Percentiles rank a stretch among this genome's conserved stretches.
These are phyloP conservation scores for Plectranthus barbatus DNA, from an alignment of 257 asterid species.

Conservation along the genomic window DNA sequence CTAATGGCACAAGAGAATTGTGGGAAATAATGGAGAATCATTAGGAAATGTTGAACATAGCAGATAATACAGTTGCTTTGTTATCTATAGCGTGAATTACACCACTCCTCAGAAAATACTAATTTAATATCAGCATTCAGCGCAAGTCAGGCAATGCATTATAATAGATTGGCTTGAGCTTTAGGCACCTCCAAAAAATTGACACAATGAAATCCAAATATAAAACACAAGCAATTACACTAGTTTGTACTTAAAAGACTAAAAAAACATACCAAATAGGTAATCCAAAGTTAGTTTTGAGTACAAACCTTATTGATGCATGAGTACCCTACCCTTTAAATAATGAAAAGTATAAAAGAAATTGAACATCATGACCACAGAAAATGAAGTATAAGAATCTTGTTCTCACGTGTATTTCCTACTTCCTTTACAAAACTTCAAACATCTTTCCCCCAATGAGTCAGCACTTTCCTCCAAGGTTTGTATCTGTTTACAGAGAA, in stretches of 20 bases:
- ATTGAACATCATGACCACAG: background rate
- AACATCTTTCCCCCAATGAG: slow-evolving; percentile 81
- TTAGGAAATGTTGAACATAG: background rate
- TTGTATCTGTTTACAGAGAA: slow-evolving; percentile 59
- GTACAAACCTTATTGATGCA: background rate
- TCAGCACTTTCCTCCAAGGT: slow-evolving; percentile 92
- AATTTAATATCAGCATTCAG: background rate
- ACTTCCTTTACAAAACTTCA: slow-evolving; percentile 94
- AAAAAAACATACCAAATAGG: background rate
- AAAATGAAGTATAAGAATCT: slow-evolving; percentile 4
- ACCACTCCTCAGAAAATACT: background rate
- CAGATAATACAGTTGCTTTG: background rate
- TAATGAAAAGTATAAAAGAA: too few relatives aligned
- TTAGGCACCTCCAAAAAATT: background rate
- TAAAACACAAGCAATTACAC: background rate
- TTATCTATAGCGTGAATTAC: background rate
- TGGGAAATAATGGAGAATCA: background rate
- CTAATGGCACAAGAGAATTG: background rate
- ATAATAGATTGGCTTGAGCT: background rate
- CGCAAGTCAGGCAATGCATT: background rate
- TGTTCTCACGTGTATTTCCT: slow-evolving; percentile 91
- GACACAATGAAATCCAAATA: background rate
- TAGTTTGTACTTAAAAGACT: background rate
- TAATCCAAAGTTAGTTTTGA: background rate
- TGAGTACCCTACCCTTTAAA: too few relatives aligned